These are phyloP conservation scores for Beverwykella pulmonaria DNA, from an alignment of 495 filamentous ascomycete genomes.

Conservation along the genomic window DNA sequence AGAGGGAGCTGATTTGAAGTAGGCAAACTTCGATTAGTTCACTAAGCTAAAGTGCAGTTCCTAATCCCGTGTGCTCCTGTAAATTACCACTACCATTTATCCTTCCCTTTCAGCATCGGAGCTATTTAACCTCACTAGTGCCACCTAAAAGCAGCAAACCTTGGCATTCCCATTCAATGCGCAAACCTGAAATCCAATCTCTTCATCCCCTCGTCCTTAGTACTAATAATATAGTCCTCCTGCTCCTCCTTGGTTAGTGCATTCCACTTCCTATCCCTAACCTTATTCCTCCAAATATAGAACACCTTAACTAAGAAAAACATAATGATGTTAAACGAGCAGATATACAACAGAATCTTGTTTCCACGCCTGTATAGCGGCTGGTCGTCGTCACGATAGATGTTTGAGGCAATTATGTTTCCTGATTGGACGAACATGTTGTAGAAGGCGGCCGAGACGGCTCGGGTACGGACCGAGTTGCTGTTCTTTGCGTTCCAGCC, in stretches of 20 bases:
- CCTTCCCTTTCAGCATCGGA: too few species aligned
- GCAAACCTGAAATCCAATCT: constrained; percentile 32
- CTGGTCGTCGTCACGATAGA: constrained; percentile 60
- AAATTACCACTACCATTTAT: too few species aligned
- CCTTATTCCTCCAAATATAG: constrained; percentile 49
- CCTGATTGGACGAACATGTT: constrained; percentile 53
- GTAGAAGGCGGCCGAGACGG: constrained; percentile 60
- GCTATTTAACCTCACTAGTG: too few species aligned
- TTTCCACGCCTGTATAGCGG: constrained; percentile 52
- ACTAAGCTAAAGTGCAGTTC: too few species aligned
- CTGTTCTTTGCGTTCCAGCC: constrained; percentile 68
- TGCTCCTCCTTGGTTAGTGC: constrained; percentile 11
- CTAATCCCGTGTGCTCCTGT: too few species aligned
- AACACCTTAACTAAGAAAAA: constrained; percentile 50
- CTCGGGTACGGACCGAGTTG: constrained; percentile 67
- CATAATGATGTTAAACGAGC: constrained; percentile 49
- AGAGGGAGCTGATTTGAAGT: too few species aligned
- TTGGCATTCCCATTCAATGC: constrained; percentile 26
- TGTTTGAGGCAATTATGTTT: constrained; percentile 56
- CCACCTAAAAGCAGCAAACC: too few species aligned
- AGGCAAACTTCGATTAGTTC: too few species aligned
- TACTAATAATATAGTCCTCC: constrained; percentile 17
- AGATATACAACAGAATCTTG: constrained; percentile 51
- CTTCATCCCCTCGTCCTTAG: constrained; percentile 33
- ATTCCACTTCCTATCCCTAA: constrained; percentile 36